Conservation (phyloP, 768 basidiomycete genomes). For the Calocybe gangraenosa region DNA sequence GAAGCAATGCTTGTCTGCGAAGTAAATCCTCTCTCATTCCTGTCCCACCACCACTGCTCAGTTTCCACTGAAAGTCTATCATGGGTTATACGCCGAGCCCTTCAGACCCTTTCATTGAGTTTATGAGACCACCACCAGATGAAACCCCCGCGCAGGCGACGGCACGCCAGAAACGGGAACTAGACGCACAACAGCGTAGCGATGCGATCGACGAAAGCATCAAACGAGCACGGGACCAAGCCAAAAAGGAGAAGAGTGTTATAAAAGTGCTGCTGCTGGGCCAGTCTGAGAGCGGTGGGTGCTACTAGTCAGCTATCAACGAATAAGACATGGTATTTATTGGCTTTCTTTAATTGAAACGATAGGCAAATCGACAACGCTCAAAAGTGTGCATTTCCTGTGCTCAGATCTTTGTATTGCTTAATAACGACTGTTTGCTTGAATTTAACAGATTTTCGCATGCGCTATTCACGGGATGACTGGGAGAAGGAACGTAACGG, state of each 20-base stretch:
- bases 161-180: slow-evolving; percentile 41
- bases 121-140: slow-evolving; percentile 46
- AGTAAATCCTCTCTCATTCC: not conserved
- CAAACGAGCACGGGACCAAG: slow-evolving; percentile 38
- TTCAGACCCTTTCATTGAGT: slow-evolving; percentile 39
- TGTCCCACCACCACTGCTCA: slow-evolving; percentile 12
- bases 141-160: slow-evolving; percentile 50
- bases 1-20: slow-evolving; percentile 2
- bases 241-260: slow-evolving; percentile 41
- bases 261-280: slow-evolving; percentile 62
- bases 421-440: slow-evolving; percentile 3
- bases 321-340: not conserved
- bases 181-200: slow-evolving; percentile 42
- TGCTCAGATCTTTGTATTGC: not conserved
- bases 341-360: slow-evolving; percentile 1
- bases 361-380: slow-evolving; percentile 65
- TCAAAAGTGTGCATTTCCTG: slow-evolving; percentile 50
- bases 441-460: slow-evolving; percentile 56
- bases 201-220: slow-evolving; percentile 62
- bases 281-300: slow-evolving; percentile 62
- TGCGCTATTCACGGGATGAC: slow-evolving; percentile 57
- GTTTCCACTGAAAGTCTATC: slow-evolving; percentile 3
- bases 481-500: slow-evolving; percentile 68
- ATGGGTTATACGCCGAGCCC: slow-evolving; percentile 34
- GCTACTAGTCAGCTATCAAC: not conserved